Evolutionary conservation across 2,329 filamentous ascomycete genomes (phyloP), one percentile per base, ranked within the genome.

Genomic region (Dactylellina haptotyla): DNA sequence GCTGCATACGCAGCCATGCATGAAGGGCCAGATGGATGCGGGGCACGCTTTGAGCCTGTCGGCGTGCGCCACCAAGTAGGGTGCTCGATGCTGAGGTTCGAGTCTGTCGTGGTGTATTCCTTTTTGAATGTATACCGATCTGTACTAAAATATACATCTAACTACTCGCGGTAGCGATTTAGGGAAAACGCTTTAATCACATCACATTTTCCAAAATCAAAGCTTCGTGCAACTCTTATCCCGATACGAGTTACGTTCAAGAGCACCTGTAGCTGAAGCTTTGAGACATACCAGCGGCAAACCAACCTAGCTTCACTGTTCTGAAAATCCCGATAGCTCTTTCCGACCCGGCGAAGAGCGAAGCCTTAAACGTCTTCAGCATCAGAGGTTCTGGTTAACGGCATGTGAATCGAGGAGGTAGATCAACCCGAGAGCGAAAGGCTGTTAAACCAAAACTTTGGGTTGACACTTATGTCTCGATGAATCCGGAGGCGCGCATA

Each of bases 301-400:
- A 10, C 16, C 26, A 20, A 53, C 48, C 28, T 18, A 28, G 6
- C 26, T 28, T 54, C 30, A 54, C 2, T 14, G n/a, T n/a, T 16
- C 34, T 18, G 48, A 51, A 14, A 16, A 34, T 9, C 26, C 18
- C 4, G 20, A 4, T 23, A 25, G 16, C 8, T 16, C 20, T 26
- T 46, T 14, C 45, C n/a, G 4, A 6, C 45, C 20, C 3, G 23
- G 4, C 9, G 6, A 26, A 50, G 14, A 8, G 10, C 5, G 45
- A 8, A 26, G 45, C 45, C n/a, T 50, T n/a, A 30, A 50, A 43
- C 39, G 39, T 43, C n/a, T n/a, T n/a, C n/a, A n/a, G n/a, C n/a
- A n/a, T n/a, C n/a, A n/a, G n/a, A n/a, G n/a, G n/a, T n/a, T n/a
- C n/a, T n/a, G n/a, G n/a, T n/a, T n/a, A n/a, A n/a, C n/a, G n/a